These are phyloP conservation scores for Fagopyrum homotropicum DNA, from an alignment of 148 eudicot species.

Conservation along the genomic window DNA sequence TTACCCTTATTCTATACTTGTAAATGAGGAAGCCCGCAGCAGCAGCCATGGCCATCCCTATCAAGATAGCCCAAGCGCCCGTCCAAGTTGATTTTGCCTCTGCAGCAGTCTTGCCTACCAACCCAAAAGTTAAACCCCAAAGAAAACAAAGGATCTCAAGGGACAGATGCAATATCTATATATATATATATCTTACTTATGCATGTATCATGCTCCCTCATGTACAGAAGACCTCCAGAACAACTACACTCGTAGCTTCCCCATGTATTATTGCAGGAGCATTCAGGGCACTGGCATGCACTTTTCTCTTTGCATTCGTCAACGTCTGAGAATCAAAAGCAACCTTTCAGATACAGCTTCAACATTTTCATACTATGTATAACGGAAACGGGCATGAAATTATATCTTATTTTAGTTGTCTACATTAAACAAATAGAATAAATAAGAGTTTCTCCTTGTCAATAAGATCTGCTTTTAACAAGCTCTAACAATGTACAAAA, in stretches of 20 bases:
- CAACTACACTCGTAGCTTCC: conserved; percentile 92
- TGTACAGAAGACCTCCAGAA: conserved; percentile 68
- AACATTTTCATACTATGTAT: neutral
- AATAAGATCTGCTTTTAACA: too few relatives aligned
- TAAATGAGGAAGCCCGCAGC: conserved; percentile 75
- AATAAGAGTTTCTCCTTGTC: too few relatives aligned
- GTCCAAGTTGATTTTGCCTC: conserved; percentile 69
- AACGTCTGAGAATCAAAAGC: conserved; percentile 39
- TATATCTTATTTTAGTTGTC: too few relatives aligned
- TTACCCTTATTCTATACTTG: conserved; percentile 90
- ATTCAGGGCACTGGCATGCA: conserved; percentile 86
- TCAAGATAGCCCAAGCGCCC: conserved; percentile 64
- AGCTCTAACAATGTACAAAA: too few relatives aligned
- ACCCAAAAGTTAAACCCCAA: conserved; percentile 3
- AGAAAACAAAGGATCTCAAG: neutral
- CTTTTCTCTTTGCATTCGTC: conserved; percentile 87
- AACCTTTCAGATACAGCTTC: neutral
- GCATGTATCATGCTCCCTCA: conserved; percentile 87
- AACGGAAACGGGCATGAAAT: too few relatives aligned
- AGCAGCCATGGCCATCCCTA: conserved; percentile 69
- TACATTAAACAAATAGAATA: too few relatives aligned
- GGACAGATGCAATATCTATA: neutral
- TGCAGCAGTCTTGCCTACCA: conserved; percentile 58
- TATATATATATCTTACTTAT: conserved; percentile 43
- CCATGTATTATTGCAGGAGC: conserved; percentile 95